Percentiles rank a stretch among this genome's conserved stretches.
Conservation (phyloP, 2,329 filamentous ascomycete genomes). For the Fusarium sterilihyphosum region DNA sequence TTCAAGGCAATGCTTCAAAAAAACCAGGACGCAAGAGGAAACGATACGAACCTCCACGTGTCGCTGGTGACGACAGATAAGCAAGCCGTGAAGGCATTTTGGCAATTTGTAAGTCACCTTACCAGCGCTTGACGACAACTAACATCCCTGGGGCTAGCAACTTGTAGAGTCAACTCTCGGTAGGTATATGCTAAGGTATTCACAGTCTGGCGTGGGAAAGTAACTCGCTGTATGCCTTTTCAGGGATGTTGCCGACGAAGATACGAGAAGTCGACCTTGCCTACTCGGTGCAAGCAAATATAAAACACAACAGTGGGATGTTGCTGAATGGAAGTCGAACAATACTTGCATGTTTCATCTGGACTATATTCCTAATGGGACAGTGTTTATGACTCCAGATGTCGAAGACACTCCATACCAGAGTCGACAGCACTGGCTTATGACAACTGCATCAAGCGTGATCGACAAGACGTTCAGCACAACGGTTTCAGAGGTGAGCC, state of each 20-base stretch:
- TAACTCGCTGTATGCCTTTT: slow-evolving; percentile 45
- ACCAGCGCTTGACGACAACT: neutral
- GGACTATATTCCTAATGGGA: slow-evolving; percentile 45
- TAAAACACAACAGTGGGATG: slow-evolving; percentile 46
- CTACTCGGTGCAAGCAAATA: slow-evolving; percentile 36
- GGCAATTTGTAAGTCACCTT: slow-evolving; percentile 2
- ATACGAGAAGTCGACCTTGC: slow-evolving; percentile 43
- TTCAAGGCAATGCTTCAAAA: slow-evolving; percentile 36
- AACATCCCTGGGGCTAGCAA: slow-evolving; percentile 29
- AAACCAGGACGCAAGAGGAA: neutral
- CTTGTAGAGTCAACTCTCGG: slow-evolving; percentile 35
- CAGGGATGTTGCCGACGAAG: slow-evolving; percentile 26
- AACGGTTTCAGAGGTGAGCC: slow-evolving; percentile 6
- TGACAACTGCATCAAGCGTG: slow-evolving; percentile 42
- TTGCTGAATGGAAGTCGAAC: slow-evolving; percentile 41
- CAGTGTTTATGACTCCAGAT: slow-evolving; percentile 44
- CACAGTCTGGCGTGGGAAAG: slow-evolving; percentile 36
- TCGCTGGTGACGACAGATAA: slow-evolving; percentile 6
- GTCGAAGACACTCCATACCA: slow-evolving; percentile 30
- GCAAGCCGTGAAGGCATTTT: neutral
- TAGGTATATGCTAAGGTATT: slow-evolving; percentile 45
- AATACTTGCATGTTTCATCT: slow-evolving; percentile 42
- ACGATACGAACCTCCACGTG: slow-evolving; percentile 37
- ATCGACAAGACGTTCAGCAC: slow-evolving; percentile 47
- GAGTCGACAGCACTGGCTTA: slow-evolving; percentile 47